These are phyloP conservation scores for Backusella circina DNA, from an alignment of 192 early-diverging fungal genomes.

Conservation along the genomic window DNA sequence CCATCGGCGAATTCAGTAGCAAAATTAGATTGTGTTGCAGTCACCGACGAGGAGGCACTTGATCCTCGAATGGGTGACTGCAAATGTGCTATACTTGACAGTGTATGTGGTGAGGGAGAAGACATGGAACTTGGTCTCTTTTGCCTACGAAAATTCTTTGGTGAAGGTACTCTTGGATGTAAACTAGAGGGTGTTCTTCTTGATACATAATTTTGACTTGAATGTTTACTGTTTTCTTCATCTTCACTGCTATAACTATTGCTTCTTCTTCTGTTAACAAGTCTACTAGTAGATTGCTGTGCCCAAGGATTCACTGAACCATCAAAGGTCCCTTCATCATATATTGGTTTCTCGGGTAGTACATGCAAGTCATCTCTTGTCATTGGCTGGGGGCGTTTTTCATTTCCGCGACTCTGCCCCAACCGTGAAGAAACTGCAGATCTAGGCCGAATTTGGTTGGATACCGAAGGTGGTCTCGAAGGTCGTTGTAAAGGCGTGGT, in stretches of 20 bases:
- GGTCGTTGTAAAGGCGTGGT: not conserved
- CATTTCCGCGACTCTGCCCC: slow-evolving; percentile 8
- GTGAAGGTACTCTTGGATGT: not conserved
- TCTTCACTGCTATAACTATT: not conserved
- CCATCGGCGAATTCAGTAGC: not conserved
- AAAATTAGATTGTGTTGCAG: not conserved
- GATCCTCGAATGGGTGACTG: not conserved
- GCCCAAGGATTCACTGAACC: slow-evolving; percentile 1
- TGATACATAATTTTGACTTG: not conserved
- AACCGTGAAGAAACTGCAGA: slow-evolving; percentile 6
- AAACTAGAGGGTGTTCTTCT: not conserved
- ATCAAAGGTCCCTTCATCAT: slow-evolving; percentile 7
- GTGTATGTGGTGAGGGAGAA: not conserved
- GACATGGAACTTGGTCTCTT: not conserved
- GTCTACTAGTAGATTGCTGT: not conserved
- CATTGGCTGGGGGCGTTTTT: slow-evolving; percentile 8
- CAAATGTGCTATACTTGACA: not conserved
- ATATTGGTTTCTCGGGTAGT: not conserved
- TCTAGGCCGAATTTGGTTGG: not conserved
- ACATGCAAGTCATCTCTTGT: slow-evolving; percentile 2
- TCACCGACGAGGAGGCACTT: slow-evolving; percentile 6
- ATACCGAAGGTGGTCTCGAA: not conserved
- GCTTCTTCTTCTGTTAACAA: not conserved
- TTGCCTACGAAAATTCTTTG: not conserved
- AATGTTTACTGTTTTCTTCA: not conserved